A percentile compares a stretch with the other conserved stretches of the same genome.
Evolutionary conservation across 208 protist genomes (phyloP).

Genomic region (Leishmania martiniquensis): DNA sequence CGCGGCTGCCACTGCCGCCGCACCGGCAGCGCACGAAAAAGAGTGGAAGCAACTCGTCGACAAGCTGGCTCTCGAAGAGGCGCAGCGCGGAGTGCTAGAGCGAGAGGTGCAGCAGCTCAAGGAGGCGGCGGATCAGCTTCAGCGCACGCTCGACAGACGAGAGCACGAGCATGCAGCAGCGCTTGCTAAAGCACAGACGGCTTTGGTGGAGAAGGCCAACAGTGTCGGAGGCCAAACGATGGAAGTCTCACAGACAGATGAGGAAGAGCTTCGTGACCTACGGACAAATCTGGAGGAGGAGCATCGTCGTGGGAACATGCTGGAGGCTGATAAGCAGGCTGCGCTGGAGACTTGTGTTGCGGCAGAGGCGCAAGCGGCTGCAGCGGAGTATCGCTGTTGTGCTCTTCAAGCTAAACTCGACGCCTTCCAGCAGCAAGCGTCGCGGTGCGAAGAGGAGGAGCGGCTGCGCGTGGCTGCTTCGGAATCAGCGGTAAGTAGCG

Average conservation of each 20-base stretch:
- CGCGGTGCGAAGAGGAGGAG: constrained; percentile 11
- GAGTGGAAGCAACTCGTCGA: not conserved
- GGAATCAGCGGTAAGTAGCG: constrained; percentile 8
- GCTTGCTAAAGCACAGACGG: constrained; percentile 7
- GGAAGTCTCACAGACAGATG: not conserved
- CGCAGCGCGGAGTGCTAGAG: not conserved
- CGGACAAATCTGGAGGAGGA: not conserved
- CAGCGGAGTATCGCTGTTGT: constrained; percentile 1
- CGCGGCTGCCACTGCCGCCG: constrained; percentile 1
- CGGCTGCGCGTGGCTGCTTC: not conserved
- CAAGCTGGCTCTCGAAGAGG: not conserved
- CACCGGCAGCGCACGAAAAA: not conserved
- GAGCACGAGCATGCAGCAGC: constrained; percentile 7
- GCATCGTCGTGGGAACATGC: not conserved
- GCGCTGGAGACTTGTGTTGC: not conserved
- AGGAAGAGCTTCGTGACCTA: constrained; percentile 1
- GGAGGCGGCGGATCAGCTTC: not conserved
- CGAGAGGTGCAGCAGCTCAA: constrained; percentile 12
- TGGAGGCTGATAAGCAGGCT: constrained; percentile 3
- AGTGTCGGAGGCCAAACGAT: not conserved
- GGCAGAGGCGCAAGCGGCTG: constrained; percentile 9
- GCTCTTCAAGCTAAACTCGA: not conserved
- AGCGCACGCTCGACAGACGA: not conserved
- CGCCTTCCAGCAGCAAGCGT: constrained; percentile 6
- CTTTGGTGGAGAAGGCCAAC: constrained; percentile 3